Evolutionary conservation across 768 basidiomycete genomes (phyloP).

Genomic region (Amanita molliuscula): DNA sequence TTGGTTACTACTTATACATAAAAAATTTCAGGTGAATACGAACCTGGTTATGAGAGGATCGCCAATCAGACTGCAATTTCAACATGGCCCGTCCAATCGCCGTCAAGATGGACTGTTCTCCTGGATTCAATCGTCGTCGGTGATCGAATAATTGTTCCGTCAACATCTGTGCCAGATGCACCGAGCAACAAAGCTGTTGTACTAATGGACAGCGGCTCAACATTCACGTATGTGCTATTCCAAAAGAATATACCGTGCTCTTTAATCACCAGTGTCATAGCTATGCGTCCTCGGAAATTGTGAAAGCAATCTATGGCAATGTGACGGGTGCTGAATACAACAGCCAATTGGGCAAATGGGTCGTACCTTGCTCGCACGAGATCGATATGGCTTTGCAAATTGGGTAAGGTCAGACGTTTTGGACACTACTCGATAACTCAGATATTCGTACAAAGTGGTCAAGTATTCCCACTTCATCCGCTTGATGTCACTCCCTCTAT

Average conservation of each 20-base stretch:
- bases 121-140: slow-evolving; percentile 65
- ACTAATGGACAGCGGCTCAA: slow-evolving; percentile 74
- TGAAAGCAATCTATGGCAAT: slow-evolving; percentile 58
- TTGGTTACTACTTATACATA: neutral
- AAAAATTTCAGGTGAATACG: slow-evolving; percentile 41
- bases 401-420: slow-evolving; percentile 33
- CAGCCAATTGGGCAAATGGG: slow-evolving; percentile 46
- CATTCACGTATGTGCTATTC: slow-evolving; percentile 50
- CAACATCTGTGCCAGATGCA: slow-evolving; percentile 42
- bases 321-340: slow-evolving; percentile 56
- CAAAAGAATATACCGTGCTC: neutral
- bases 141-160: slow-evolving; percentile 37
- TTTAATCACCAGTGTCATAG: slow-evolving; percentile 23
- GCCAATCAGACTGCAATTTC: slow-evolving; percentile 48
- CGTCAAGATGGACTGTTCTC: slow-evolving; percentile 68
- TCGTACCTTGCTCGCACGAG: slow-evolving; percentile 63
- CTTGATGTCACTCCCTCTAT: slow-evolving; percentile 56
- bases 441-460: slow-evolving; percentile 36
- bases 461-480: slow-evolving; percentile 70
- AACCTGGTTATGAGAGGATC: slow-evolving; percentile 50
- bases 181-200: slow-evolving; percentile 66
- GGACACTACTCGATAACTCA: neutral
- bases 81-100: slow-evolving; percentile 60
- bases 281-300: slow-evolving; percentile 58
- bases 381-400: slow-evolving; percentile 76